Evolutionary conservation across 2,329 filamentous ascomycete genomes (phyloP).

Genomic region (Beauveria sp.): DNA sequence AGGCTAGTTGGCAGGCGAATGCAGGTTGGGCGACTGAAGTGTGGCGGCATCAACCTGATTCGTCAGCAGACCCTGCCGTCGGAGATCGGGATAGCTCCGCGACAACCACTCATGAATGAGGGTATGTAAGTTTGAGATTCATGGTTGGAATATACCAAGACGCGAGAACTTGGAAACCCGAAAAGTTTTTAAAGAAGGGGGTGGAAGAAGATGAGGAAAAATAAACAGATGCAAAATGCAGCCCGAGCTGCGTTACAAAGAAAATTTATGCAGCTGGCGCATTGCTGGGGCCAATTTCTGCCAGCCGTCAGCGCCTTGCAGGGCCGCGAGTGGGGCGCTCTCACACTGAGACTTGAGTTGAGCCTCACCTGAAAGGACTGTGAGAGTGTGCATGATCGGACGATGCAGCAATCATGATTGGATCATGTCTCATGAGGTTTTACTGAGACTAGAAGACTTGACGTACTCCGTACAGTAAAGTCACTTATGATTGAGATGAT

Average conservation of each 20-base stretch:
- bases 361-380: background rate
- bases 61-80: slow-evolving; percentile 9
- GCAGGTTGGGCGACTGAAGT: background rate
- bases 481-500: too few relatives aligned
- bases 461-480: too few relatives aligned
- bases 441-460: too few relatives aligned
- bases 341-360: background rate
- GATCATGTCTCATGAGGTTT: too few relatives aligned
- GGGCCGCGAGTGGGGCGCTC: background rate
- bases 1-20: background rate
- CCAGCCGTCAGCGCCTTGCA: slow-evolving; percentile 8
- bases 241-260: background rate
- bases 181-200: background rate
- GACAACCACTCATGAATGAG: slow-evolving; percentile 5
- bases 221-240: background rate
- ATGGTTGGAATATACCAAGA: background rate
- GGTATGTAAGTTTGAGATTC: background rate
- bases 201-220: background rate
- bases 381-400: too few relatives aligned
- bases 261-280: slow-evolving; percentile 6
- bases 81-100: slow-evolving; percentile 13
- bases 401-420: too few relatives aligned
- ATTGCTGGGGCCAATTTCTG: slow-evolving; percentile 9
- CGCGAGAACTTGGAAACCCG: background rate
- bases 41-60: slow-evolving; percentile 6